These are phyloP conservation scores for Conoideocrella luteorostrata DNA, from an alignment of 2,329 filamentous ascomycete genomes.

Conservation along the genomic window DNA sequence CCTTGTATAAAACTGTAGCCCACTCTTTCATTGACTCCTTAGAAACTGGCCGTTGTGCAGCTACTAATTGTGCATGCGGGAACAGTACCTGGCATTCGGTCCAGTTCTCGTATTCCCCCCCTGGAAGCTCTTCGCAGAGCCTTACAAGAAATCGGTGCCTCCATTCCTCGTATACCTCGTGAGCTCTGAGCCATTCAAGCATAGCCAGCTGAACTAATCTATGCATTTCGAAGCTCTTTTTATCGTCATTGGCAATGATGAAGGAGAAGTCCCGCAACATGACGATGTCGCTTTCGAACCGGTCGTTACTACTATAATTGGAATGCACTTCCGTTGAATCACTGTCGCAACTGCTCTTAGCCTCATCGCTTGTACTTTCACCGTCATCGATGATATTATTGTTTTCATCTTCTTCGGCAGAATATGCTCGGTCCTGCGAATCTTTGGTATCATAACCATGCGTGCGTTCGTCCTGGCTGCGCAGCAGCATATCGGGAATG, in stretches of 20 bases:
- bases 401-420: no score
- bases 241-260: background rate
- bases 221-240: background rate
- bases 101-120: background rate
- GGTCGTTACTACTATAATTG: background rate
- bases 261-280: background rate
- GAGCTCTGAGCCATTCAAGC: background rate
- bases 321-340: background rate
- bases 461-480: background rate
- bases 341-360: background rate
- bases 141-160: background rate
- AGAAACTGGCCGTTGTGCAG: background rate
- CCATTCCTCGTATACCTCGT: background rate
- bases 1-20: background rate
- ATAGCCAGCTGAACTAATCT: background rate
- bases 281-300: background rate
- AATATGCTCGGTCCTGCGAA: no score
- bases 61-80: no score
- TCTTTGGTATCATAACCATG: no score
- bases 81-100: no score
- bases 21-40: background rate
- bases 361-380: background rate
- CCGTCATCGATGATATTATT: no score
- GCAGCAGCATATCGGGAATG: constrained; percentile 28
- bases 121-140: background rate